Base-by-base conservation (phyloP, 2,329 filamentous ascomycete species). In the Clarireedia homoeocarpa region DNA sequence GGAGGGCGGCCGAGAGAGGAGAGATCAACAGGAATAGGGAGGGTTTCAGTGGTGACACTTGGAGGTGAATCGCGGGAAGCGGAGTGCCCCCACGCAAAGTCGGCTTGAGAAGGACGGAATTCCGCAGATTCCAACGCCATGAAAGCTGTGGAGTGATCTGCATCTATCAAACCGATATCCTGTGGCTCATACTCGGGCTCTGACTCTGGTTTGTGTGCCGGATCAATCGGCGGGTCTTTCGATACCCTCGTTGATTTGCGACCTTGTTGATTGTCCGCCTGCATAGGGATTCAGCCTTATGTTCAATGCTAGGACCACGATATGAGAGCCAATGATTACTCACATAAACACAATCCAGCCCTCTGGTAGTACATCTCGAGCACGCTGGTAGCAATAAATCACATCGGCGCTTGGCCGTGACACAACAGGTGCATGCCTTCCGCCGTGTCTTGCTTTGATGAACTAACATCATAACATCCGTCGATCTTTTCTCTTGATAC, bases 381-480 rank as follows among this genome's bases (percentile, higher is more conserved):
- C 63, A 66, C 9, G 9, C 14, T 4, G 63, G 65, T 9, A 63
- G 39, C 14, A 53, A 54, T 36, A 65, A 58, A 50, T 66, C 63
- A 36, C 63, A 66, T 58, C 62, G 59, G 47, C 62, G 39, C 58
- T 66, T 66, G 2, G 61, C 57, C 45, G 62, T 62, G 14, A 65
- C 60, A 34, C 63, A 65, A 6, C 44, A 54, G 2, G 40, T 34
- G 51, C 63, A 66, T 9, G 63, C 53, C 51, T 66, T 66, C 23
- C 57, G 39, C 23, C 55, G 45, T 39, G 51, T 57, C 12, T 23
- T 48, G 39, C 55, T 57, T 12, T 48, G 45, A 30, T 54, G 39
- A 15, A 57, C 51, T 14, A 36, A 48, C 12, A 36, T 30, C 4
- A 34, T 42, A 44, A 14, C 27, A 30, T 26, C 26, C 51, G 26